phyloP scores from a whole-genome alignment of 306 rosid species.

The Prinsepia uniflora region DNA sequence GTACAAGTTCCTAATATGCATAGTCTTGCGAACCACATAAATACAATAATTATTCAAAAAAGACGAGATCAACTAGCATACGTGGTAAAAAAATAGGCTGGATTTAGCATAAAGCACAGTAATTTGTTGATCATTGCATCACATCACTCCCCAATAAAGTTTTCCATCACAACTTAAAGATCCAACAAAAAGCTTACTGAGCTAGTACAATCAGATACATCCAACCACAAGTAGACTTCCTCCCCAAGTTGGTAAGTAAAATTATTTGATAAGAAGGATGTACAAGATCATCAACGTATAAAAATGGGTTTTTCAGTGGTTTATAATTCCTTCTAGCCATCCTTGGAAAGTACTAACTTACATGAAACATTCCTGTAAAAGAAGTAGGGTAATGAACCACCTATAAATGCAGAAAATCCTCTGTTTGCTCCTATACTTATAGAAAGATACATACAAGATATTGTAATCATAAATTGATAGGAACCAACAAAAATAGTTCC shows the following conservation, averaged over 20 bases:
- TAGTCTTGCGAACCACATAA: not conserved
- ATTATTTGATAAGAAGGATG: not conserved
- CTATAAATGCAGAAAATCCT: not conserved
- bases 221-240: not conserved
- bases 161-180: not conserved
- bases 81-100: not conserved
- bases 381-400: not conserved
- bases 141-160: not conserved
- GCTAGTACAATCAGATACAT: not conserved
- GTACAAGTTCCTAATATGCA: slow-evolving; percentile 12
- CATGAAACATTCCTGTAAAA: not conserved
- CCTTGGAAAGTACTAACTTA: slow-evolving; percentile 4
- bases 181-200: not conserved
- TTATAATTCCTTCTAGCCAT: not conserved
- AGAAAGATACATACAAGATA: not conserved
- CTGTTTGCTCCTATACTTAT: not conserved
- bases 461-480: not conserved
- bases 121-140: not conserved
- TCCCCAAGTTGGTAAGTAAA: not conserved
- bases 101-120: not conserved
- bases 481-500: not conserved
- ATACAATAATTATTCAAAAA: slow-evolving; percentile 1
- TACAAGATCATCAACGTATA: not conserved
- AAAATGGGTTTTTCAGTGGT: not conserved
- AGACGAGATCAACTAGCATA: not conserved